These are phyloP conservation scores for Irpex sp. DNA, from an alignment of 1,284 basidiomycete genomes.

Conservation along the genomic window DNA sequence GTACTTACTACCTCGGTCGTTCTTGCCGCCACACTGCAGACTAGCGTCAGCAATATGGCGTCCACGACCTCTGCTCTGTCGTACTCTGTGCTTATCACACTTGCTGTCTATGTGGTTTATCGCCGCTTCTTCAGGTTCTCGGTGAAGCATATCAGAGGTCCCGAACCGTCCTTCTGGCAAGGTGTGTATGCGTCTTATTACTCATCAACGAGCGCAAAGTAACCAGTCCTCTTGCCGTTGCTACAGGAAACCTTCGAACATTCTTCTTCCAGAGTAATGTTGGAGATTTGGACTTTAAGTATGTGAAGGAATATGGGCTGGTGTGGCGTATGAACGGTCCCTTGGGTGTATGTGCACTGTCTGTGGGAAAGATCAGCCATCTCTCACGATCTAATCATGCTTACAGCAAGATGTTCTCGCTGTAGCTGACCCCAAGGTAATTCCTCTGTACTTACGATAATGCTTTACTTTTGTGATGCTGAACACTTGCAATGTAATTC, in stretches of 20 bases:
- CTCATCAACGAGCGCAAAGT: too few relatives aligned
- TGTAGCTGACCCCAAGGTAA: conserved; percentile 22
- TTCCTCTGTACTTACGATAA: neutral
- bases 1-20: neutral
- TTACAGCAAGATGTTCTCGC: conserved; percentile 16
- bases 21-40: neutral
- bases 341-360: conserved; percentile 6
- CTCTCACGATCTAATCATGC: too few relatives aligned
- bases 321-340: conserved; percentile 20
- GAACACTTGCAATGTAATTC: neutral
- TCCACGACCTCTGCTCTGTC: neutral
- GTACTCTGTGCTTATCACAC: neutral
- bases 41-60: neutral
- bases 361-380: neutral
- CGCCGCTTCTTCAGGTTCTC: neutral
- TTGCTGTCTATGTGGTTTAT: neutral
- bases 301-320: conserved; percentile 29
- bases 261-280: conserved; percentile 26
- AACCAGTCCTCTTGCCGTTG: neutral
- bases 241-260: conserved; percentile 7
- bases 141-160: conserved; percentile 11
- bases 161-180: conserved; percentile 6
- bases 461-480: neutral
- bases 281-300: conserved; percentile 28
- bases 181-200: neutral